Percentiles rank a stretch among this genome's conserved stretches.
Evolutionary conservation across 2,329 filamentous ascomycete genomes (phyloP).

Genomic region (Penicillium sp.): DNA sequence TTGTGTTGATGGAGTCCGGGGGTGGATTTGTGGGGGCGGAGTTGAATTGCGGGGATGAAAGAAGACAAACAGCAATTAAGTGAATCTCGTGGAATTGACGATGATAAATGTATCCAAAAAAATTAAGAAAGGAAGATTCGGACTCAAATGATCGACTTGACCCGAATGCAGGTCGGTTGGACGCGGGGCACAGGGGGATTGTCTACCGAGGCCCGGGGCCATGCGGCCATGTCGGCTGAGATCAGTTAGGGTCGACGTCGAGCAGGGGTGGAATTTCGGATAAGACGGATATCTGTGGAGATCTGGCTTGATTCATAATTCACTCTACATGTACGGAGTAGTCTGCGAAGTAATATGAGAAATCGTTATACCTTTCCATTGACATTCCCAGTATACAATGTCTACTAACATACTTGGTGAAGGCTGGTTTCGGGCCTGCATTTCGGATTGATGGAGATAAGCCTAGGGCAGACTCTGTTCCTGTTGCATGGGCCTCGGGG

Average conservation of each 20-base stretch:
- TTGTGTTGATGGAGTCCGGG: constrained; percentile 20
- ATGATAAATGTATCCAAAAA: not conserved
- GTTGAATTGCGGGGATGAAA: constrained; percentile 17
- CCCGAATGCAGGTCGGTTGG: constrained; percentile 17
- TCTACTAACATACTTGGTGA: not conserved
- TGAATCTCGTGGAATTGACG: not conserved
- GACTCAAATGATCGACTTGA: constrained; percentile 12
- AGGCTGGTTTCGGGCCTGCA: not conserved
- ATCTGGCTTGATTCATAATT: not conserved
- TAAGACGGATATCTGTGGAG: not conserved
- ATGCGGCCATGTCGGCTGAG: constrained; percentile 18
- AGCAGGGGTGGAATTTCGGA: not conserved
- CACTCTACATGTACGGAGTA: not conserved
- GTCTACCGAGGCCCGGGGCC: constrained; percentile 25
- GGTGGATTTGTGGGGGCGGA: constrained; percentile 23
- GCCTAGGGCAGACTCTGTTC: not conserved
- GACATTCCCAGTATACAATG: not conserved
- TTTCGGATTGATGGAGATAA: not conserved
- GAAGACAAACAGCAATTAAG: constrained; percentile 1
- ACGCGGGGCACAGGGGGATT: constrained; percentile 17
- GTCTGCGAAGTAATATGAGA: not conserved
- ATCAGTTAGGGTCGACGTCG: not conserved
- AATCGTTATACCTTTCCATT: not conserved
- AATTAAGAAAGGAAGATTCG: not conserved
- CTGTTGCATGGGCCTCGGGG: not conserved